phyloP scores from a whole-genome alignment of 139 green algal species.

The Coelastrella sp. region DNA sequence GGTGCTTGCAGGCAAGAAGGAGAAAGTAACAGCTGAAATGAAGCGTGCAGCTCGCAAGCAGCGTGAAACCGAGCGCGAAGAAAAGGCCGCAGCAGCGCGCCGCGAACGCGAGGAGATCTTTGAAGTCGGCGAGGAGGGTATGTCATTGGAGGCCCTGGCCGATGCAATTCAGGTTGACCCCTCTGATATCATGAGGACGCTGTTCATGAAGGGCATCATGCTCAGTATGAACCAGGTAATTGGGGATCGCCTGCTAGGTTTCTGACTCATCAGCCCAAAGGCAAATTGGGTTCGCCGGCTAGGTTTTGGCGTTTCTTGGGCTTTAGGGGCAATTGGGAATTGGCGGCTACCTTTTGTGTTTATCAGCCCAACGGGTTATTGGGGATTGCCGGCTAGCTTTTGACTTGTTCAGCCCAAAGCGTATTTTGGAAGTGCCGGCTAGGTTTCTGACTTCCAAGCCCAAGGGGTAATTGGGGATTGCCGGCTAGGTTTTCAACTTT shows the following conservation, averaged over 20 bases:
- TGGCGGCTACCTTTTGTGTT: too few relatives aligned
- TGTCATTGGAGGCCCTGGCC: constrained; percentile 90
- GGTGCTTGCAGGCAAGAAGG: background rate
- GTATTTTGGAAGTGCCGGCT: too few relatives aligned
- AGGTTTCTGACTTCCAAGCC: too few relatives aligned
- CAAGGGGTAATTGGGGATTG: too few relatives aligned
- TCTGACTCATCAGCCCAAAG: background rate
- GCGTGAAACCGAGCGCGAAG: constrained; percentile 61
- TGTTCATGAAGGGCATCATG: constrained; percentile 99
- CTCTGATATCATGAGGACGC: constrained; percentile 89
- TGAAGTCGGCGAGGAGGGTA: constrained; percentile 91
- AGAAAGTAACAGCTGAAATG: constrained; percentile 76
- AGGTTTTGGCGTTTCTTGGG: too few relatives aligned
- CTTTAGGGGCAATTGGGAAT: too few relatives aligned
- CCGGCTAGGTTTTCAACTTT: too few relatives aligned
- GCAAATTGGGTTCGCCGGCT: too few relatives aligned
- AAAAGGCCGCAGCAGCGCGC: constrained; percentile 50
- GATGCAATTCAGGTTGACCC: constrained; percentile 72
- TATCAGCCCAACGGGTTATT: too few relatives aligned
- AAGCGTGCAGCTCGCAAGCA: constrained; percentile 67
- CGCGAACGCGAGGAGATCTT: constrained; percentile 92
- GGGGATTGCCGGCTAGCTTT: too few relatives aligned
- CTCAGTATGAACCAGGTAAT: constrained; percentile 88
- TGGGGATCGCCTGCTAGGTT: background rate
- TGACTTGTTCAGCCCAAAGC: too few relatives aligned